Percentiles rank a stretch among this genome's conserved stretches.
These are phyloP conservation scores for Phytopythium delawarense DNA, from an alignment of 352 stramenopile genomes.

Conservation along the genomic window DNA sequence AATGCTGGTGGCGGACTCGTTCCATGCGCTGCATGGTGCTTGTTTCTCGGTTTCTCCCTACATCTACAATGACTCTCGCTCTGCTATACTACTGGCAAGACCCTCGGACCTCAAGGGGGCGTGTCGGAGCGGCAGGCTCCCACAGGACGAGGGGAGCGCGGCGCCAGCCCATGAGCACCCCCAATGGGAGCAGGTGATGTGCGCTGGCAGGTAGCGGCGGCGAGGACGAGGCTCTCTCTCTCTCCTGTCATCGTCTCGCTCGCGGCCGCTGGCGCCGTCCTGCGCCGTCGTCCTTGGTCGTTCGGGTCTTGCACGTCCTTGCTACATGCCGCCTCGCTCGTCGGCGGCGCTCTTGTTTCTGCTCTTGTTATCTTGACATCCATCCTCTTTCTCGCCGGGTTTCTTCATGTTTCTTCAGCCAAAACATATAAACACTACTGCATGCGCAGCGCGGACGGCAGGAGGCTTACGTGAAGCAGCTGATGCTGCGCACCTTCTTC, in stretches of 20 bases:
- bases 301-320: not conserved
- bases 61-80: not conserved
- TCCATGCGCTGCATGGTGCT: not conserved
- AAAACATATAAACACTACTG: slow-evolving; percentile 39
- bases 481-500: slow-evolving; percentile 88
- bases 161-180: not conserved
- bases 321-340: slow-evolving; percentile 2
- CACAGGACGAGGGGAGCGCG: not conserved
- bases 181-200: not conserved
- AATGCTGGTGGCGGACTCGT: not conserved
- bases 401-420: slow-evolving; percentile 43
- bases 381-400: slow-evolving; percentile 5
- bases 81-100: not conserved
- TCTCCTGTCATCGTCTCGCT: not conserved
- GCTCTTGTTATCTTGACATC: slow-evolving; percentile 24
- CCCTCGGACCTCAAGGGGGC: not conserved
- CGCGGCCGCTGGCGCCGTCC: not conserved
- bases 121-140: not conserved
- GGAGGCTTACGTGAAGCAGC: slow-evolving; percentile 67
- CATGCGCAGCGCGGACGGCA: not conserved
- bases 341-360: slow-evolving; percentile 17
- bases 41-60: slow-evolving; percentile 1
- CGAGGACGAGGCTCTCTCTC: not conserved
- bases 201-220: not conserved
- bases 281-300: slow-evolving; percentile 14